Evolutionary conservation across 225 moss, liverwort and hornwort genomes (phyloP), one percentile per base, ranked within the genome.

Genomic region (Polytrichum formosum): DNA sequence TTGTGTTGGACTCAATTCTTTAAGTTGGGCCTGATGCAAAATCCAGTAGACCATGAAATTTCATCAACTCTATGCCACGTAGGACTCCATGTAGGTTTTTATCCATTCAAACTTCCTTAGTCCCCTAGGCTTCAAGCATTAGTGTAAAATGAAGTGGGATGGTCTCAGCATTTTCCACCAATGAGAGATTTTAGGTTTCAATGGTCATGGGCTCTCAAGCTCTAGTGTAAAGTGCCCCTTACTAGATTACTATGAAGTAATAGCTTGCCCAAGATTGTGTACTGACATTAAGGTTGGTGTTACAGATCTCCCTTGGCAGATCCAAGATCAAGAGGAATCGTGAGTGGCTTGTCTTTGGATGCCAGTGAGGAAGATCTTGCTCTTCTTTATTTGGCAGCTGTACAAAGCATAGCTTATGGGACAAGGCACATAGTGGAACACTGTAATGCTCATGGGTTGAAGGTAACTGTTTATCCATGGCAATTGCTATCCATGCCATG

Each of bases 341-440:
- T 99, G 7, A 91, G 86, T 76, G 98, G 98, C 54, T 71, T 99
- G 77, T 91, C 92, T 26, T 76, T 99, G 74, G 94, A 99, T 80
- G 77, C 85, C 26, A 92, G 64, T 60, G 85, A 91, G 71, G 85
- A 85, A 74, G 92, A 91, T 66, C 86, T 99, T 73, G 90, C 98
- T 69, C 78, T 99, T 28, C 69, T 90, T 26, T 94, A 99, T 81
- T 82, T 91, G 67, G 92, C 98, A 66, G 87, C 94, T 71, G 73
- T 94, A 54, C 98, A 99, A 82, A 87, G 98, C 67, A 93, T 99
- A 63, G 98, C 98, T 7, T 99, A 99, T 77, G 98, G 94, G 59
- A 94, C 98, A 28, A 91, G 90, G 60, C 98, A 99, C 28, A 67
- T 99, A 66, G 85, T 99, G 33, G 92, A 99, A 64, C 98, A 93